Evolutionary conservation across 2,329 filamentous ascomycete genomes (phyloP), one percentile per base, ranked within the genome.

Genomic region (Botrytis squamosa): DNA sequence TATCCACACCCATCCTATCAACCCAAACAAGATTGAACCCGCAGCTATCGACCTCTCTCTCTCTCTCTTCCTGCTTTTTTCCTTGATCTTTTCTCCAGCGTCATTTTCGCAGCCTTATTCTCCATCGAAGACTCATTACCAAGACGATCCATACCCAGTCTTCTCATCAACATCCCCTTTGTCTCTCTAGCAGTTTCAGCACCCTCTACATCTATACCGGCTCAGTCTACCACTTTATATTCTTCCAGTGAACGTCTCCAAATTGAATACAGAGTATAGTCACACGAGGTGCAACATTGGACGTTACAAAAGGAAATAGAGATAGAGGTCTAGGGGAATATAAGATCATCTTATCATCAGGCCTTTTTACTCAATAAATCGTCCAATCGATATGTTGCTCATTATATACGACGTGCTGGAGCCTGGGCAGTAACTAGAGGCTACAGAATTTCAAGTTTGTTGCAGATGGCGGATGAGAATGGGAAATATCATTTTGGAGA

Each of bases 401-500:
- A 25, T 3, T 12, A 8, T 40, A 1, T 40, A 52, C 18, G 7
- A 49, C 6, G 20, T 71, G 0, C 57, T 29, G 14, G 38, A 71
- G 18, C 29, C 14, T 63, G 57, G 22, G 2, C 14, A 59, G 7
- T 36, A 42, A 12, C 6, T 52, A 12, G 20, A 40, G 12, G 7
- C 22, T 18, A 40, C 12, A 9, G 14, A 7, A 40, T 40, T n/a
- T 40, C 14, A n/a, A 62, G 36, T 12, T 62, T 3, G 3, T 9
- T 18, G 59, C 14, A 62, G 12, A 16, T 9, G 12, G 9, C 0
- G 14, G 36, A 16, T 40, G 59, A 18, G 1, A 40, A 40, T n/a
- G 8, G 7, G 3, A 36, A 3, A 10, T 18, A 4, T 62, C 3
- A 1, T 2, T 7, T 14, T 0, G 6, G 10, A 6, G 6, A 18